Evolutionary conservation across 805 yeast species (phyloP).

Genomic region (Candida nanaspora): DNA sequence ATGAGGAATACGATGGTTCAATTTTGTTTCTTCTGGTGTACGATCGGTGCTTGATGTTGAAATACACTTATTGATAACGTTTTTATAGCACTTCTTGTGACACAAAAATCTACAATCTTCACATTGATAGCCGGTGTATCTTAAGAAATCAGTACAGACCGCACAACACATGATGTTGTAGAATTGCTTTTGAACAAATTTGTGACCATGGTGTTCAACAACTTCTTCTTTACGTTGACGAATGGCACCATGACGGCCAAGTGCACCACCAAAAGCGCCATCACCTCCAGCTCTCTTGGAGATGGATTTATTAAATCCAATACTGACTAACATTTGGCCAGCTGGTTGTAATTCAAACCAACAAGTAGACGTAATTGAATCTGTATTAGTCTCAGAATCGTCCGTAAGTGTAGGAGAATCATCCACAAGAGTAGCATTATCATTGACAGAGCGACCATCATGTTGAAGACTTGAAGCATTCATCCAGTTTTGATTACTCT

Average conservation of each 20-base stretch:
- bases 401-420: slow-evolving; percentile 1
- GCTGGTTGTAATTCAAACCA: slow-evolving; percentile 94
- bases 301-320: slow-evolving; percentile 68
- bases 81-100: slow-evolving; percentile 74
- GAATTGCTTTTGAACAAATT: slow-evolving; percentile 90
- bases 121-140: slow-evolving; percentile 82
- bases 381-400: slow-evolving; percentile 6
- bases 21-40: slow-evolving; percentile 68
- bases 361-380: slow-evolving; percentile 46
- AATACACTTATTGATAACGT: slow-evolving; percentile 78
- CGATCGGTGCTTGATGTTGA: slow-evolving; percentile 65
- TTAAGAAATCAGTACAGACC: slow-evolving; percentile 89
- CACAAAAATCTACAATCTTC: slow-evolving; percentile 78
- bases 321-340: slow-evolving; percentile 75
- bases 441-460: slow-evolving; percentile 2
- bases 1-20: slow-evolving; percentile 96
- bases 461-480: slow-evolving; percentile 55
- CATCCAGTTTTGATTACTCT: slow-evolving; percentile 81
- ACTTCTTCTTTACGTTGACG: slow-evolving; percentile 88
- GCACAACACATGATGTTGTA: slow-evolving; percentile 98
- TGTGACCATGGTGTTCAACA: slow-evolving; percentile 94
- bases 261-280: slow-evolving; percentile 50
- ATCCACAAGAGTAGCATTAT: not conserved
- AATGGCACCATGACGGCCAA: slow-evolving; percentile 97
- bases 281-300: slow-evolving; percentile 38